phyloP scores from a whole-genome alignment of 106 monocot genomes.

The Phalaenopsis aphrodite region DNA sequence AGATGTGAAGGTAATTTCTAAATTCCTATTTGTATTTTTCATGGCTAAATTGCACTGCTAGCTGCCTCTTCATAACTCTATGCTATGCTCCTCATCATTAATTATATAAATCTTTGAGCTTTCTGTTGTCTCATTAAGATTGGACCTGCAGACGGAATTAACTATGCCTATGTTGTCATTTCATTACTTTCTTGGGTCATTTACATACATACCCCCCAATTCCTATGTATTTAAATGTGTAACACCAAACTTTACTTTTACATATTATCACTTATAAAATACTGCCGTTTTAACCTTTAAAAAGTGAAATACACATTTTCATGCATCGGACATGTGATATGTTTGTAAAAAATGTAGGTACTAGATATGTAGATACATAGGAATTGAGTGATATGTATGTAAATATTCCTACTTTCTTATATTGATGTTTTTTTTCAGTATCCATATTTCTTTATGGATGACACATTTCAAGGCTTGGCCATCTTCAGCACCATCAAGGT shows the following conservation, averaged over 20 bases:
- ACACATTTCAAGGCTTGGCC: not conserved
- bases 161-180: not conserved
- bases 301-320: no score
- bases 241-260: no score
- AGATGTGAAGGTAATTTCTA: conserved; percentile 69
- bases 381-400: no score
- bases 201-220: no score
- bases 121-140: not conserved
- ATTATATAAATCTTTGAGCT: not conserved
- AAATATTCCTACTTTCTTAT: not conserved
- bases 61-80: not conserved
- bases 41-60: conserved; percentile 1
- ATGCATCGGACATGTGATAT: no score
- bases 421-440: not conserved
- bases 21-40: not conserved
- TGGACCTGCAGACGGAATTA: not conserved
- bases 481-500: no score
- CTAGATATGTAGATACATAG: no score
- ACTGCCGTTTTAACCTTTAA: no score
- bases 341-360: no score
- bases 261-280: no score
- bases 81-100: not conserved
- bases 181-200: not conserved
- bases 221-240: no score
- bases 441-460: not conserved